Conservation (phyloP, 257 asterid species). For the Nicotiana otophora region DNA sequence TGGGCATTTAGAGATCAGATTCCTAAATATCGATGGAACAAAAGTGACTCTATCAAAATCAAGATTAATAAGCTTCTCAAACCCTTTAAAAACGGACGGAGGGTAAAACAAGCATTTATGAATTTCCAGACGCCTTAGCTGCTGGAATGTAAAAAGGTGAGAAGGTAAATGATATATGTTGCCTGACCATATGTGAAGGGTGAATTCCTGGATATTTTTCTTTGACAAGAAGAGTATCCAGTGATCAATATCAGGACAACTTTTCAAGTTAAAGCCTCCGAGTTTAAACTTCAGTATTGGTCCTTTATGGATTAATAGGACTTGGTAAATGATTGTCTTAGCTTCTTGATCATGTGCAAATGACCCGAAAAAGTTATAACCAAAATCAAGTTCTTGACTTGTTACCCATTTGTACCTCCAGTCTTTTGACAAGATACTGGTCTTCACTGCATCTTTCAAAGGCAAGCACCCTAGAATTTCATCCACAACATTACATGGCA, state of each 20-base stretch:
- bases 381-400: constrained; percentile 4
- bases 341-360: neutral
- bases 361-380: neutral
- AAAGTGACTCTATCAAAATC: constrained; percentile 35
- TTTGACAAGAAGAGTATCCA: constrained; percentile 2
- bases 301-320: constrained; percentile 10
- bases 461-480: neutral
- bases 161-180: neutral
- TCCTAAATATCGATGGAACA: constrained; percentile 20
- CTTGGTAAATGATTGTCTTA: neutral
- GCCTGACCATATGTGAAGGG: neutral
- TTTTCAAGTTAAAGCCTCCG: neutral
- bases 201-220: neutral
- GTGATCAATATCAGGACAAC: neutral
- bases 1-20: constrained; percentile 40
- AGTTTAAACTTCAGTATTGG: constrained; percentile 12
- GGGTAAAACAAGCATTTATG: constrained; percentile 41
- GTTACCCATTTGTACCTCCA: constrained; percentile 14
- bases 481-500: neutral
- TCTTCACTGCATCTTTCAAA: constrained; percentile 7
- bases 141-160: constrained; percentile 9
- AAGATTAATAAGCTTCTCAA: constrained; percentile 36
- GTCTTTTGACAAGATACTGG: neutral
- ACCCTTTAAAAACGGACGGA: constrained; percentile 35
- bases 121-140: constrained; percentile 26